Evolutionary conservation across 768 basidiomycete genomes (phyloP), one percentile per base, ranked within the genome.

Genomic region (Trichaptum fuscoviolaceum): DNA sequence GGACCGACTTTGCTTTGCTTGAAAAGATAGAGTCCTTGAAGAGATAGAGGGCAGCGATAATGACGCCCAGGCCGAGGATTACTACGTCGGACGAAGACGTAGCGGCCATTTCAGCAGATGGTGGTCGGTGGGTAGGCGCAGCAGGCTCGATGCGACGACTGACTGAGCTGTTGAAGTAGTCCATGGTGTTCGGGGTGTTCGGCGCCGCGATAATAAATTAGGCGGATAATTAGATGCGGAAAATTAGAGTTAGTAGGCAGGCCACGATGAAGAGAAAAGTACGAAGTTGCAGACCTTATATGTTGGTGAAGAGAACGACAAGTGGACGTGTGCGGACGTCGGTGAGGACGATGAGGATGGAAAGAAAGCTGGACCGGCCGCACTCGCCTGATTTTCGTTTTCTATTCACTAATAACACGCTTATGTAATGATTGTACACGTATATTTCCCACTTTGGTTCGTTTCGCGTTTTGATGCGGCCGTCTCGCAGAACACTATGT

Each of bases 21-120:
- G 88, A 79, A 70, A 93, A 93, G 10, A 95, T 76, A 74, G 89
- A 87, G 77, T 94, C 92, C 60, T 89, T 85, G 81, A 93, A 95
- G 71, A 96, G 87, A 76, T 93, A 95, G 66, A 86, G 79, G 27
- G 85, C 88, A 23, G 92, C 93, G 58, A 93, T 83, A 68, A 86
- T 82, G 65, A 93, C 85, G 64, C 93, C 92, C 58, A 95, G 75
- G 58, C 83, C 80, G 67, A 96, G 84, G 67, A 95, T 82, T 71
- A 87, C 73, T 59, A 90, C 77, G 77, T 96, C 93, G 60, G 91
- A 89, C 52, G 87, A 82, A 18, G 88, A 86, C 7, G 84, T 74
- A 69, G 85, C 77, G 67, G 89, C 81, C 87, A 90, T 88, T 61
- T 61, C 59, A 52, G 42, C 42, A 52, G 42, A 52, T 3, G 42